These are phyloP conservation scores for Pythium aphanidermatum DNA, from an alignment of 352 stramenopile genomes.

Conservation along the genomic window DNA sequence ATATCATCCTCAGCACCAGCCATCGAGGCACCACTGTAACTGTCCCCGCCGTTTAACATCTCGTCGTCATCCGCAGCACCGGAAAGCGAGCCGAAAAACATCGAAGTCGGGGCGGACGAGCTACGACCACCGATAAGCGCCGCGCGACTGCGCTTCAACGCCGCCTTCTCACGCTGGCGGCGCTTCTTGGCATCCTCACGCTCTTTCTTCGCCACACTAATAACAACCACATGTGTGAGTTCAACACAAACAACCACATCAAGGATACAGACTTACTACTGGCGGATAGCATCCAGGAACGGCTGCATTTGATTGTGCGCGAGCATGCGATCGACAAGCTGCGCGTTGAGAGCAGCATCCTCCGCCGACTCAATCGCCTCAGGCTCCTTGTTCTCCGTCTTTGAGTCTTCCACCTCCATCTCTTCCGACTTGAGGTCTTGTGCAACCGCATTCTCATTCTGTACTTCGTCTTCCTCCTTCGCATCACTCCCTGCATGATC, in stretches of 20 bases:
- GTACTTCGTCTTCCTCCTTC: constrained; percentile 1
- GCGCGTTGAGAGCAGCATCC: constrained; percentile 21
- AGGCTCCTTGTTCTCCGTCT: background rate
- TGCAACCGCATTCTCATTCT: background rate
- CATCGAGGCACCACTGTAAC: constrained; percentile 28
- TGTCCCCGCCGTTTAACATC: constrained; percentile 14
- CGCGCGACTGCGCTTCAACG: constrained; percentile 46
- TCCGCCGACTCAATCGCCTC: background rate
- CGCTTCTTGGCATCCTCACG: constrained; percentile 53
- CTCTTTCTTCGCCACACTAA: constrained; percentile 40
- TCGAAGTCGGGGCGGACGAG: constrained; percentile 39
- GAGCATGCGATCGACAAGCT: constrained; percentile 52
- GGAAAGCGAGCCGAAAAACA: constrained; percentile 76
- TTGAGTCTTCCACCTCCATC: background rate
- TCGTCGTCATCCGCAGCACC: constrained; percentile 31
- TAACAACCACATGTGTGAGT: too few species aligned
- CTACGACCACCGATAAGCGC: constrained; percentile 62
- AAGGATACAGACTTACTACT: constrained; percentile 16
- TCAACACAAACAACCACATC: too few species aligned
- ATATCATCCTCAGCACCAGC: constrained; percentile 67
- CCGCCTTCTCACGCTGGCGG: constrained; percentile 52
- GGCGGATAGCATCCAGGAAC: constrained; percentile 49
- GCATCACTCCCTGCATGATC: constrained; percentile 4
- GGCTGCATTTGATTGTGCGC: constrained; percentile 66
- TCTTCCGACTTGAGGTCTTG: constrained; percentile 2